Evolutionary conservation across 2,329 filamentous ascomycete genomes (phyloP), one percentile per base, ranked within the genome.

Genomic region (Aspergillus spinulosporus): DNA sequence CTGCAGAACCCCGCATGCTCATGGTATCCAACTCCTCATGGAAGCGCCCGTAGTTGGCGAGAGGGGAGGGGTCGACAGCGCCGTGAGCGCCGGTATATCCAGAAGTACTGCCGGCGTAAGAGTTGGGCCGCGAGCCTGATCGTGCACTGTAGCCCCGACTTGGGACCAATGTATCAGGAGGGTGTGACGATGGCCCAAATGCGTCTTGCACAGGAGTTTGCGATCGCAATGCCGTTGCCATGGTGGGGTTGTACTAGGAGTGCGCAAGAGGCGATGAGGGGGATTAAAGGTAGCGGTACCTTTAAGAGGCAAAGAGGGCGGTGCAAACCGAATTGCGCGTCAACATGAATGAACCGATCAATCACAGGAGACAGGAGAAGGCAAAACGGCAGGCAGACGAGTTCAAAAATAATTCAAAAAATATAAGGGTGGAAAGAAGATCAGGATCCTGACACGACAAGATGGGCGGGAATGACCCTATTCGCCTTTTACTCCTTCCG

Each of bases 151-250:
- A 73, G 14, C 68, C 67, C 58, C 68, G 69, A 62, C 62, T 70
- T 56, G 71, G 37, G 37, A 67, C 56, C 12, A 66, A 51, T 42
- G 69, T 59, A 48, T 73, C 70, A 45, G 58, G 65, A 39, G 66
- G 58, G 31, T 68, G 66, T 55, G 71, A 62, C 32, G 68, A 61
- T 45, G 68, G 59, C 52, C 60, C 57, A 64, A 74, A 75, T 58
- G 65, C 62, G 59, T 76, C 75, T 61, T 76, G 72, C 53, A 72
- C 67, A 52, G 72, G 72, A 32, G 70, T 75, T 62, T 68, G 72
- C 52, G 73, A 69, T 66, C 71, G 71, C 54, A 71, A 64, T 62
- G 67, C 64, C 68, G 67, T 72, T 48, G 71, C 68, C 68, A 76
- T 75, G 59, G 65, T 59, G 57, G 67, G 62, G 59, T 53, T 49